A percentile compares a stretch with the other conserved stretches of the same genome.
phyloP scores from a whole-genome alignment of 73 alveolate genomes.

The Blepharisma japonicum region DNA sequence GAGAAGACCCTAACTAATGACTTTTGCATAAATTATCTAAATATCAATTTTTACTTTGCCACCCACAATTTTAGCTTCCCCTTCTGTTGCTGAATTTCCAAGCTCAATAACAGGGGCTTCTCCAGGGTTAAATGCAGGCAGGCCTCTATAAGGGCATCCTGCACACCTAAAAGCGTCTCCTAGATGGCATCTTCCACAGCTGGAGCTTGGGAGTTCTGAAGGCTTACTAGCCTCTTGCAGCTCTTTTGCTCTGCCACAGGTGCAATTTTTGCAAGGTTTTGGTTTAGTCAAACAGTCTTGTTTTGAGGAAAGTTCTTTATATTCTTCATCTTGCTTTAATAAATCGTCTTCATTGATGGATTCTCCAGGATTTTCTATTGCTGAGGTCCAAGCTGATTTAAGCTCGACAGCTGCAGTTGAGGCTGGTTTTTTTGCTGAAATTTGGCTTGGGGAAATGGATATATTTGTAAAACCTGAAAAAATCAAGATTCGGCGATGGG shows the following conservation, averaged over 20 bases:
- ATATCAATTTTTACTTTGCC: slow-evolving; percentile 11
- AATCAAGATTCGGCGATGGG: neutral
- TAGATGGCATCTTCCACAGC: slow-evolving; percentile 85
- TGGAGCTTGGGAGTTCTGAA: slow-evolving; percentile 56
- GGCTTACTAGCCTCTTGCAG: slow-evolving; percentile 38
- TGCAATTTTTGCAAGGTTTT: slow-evolving; percentile 86
- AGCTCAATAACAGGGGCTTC: slow-evolving; percentile 30
- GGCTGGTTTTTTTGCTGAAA: neutral
- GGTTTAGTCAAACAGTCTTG: slow-evolving; percentile 69
- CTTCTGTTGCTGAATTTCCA: neutral
- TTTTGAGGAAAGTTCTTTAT: slow-evolving; percentile 14
- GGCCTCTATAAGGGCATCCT: slow-evolving; percentile 78
- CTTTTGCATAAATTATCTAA: neutral
- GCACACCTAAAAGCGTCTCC: slow-evolving; percentile 96
- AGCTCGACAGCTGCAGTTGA: slow-evolving; percentile 5
- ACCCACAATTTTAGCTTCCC: slow-evolving; percentile 1
- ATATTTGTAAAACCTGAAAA: neutral
- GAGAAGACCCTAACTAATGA: no score
- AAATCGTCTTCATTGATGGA: slow-evolving; percentile 74
- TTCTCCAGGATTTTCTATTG: slow-evolving; percentile 34
- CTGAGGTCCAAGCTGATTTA: slow-evolving; percentile 4
- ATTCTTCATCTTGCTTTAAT: slow-evolving; percentile 50
- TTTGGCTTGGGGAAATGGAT: neutral
- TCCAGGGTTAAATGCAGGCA: slow-evolving; percentile 67
- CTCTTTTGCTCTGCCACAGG: slow-evolving; percentile 87